phyloP scores from a whole-genome alignment of 768 basidiomycete species.

The Hypholoma fasciculare region DNA sequence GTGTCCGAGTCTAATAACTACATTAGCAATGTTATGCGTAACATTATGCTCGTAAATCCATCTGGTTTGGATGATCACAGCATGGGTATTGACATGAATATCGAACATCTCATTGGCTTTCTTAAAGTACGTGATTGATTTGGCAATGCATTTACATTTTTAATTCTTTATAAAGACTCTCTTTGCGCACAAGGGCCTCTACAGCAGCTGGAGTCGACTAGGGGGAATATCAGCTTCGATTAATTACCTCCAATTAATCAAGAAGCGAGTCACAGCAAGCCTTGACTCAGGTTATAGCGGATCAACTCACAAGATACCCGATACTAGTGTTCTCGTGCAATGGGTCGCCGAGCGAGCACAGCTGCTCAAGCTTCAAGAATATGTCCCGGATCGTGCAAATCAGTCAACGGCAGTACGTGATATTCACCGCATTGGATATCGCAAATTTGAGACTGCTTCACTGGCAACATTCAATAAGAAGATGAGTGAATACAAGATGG shows the following conservation, averaged over 20 bases:
- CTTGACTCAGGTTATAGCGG: slow-evolving; percentile 25
- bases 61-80: slow-evolving; percentile 27
- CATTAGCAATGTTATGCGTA: not conserved
- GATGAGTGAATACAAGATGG: slow-evolving; percentile 13
- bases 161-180: slow-evolving; percentile 25
- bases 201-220: slow-evolving; percentile 29
- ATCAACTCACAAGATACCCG: slow-evolving; percentile 18
- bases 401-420: slow-evolving; percentile 15
- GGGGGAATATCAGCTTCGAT: slow-evolving; percentile 30
- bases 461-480: slow-evolving; percentile 35
- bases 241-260: slow-evolving; percentile 25
- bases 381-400: not conserved
- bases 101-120: slow-evolving; percentile 27
- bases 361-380: slow-evolving; percentile 14
- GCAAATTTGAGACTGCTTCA: slow-evolving; percentile 23
- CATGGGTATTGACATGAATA: slow-evolving; percentile 35
- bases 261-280: slow-evolving; percentile 24
- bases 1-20: too few relatives aligned
- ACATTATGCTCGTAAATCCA: slow-evolving; percentile 27
- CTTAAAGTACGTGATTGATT: slow-evolving; percentile 3
- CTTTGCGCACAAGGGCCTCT: slow-evolving; percentile 30
- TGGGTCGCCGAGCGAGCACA: slow-evolving; percentile 20
- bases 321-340: slow-evolving; percentile 19
- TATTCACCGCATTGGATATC: slow-evolving; percentile 12
- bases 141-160: not conserved